Percentiles rank a stretch among this genome's conserved stretches.
phyloP scores from a whole-genome alignment of 345 rosid genomes.

The Laguncularia racemosa region DNA sequence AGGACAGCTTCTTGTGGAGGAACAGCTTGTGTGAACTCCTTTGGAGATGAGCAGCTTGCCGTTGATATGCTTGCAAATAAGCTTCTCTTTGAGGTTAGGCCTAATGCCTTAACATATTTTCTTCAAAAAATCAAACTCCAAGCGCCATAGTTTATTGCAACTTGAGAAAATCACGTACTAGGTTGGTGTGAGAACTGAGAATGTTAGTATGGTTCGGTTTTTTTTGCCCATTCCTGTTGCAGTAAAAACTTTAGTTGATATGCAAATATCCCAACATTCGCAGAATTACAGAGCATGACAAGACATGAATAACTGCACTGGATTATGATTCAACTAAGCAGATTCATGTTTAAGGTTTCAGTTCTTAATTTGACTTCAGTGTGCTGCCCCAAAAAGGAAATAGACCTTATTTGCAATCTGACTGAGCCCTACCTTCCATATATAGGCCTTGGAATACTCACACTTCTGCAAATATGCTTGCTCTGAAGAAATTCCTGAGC shows the following conservation, averaged over 20 bases:
- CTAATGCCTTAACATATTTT: neutral
- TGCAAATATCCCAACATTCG: too few species aligned
- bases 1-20: constrained; percentile 99
- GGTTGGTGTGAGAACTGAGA: too few species aligned
- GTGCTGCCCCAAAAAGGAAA: too few species aligned
- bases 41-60: constrained; percentile 97
- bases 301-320: too few species aligned
- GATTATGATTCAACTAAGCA: neutral
- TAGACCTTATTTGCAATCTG: neutral
- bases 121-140: too few species aligned
- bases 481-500: constrained; percentile 95
- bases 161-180: too few species aligned
- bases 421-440: constrained; percentile 2
- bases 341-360: neutral
- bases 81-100: constrained; percentile 80
- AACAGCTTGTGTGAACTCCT: constrained; percentile 86
- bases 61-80: constrained; percentile 91
- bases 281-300: too few species aligned
- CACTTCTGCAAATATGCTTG: constrained; percentile 95
- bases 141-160: too few species aligned
- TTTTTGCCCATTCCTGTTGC: too few species aligned
- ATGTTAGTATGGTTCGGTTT: too few species aligned
- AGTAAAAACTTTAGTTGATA: too few species aligned
- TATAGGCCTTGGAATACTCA: constrained; percentile 77
- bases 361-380: too few species aligned